phyloP scores from a whole-genome alignment of 495 filamentous ascomycete species.

The Podospora bellae-mahoneyi region DNA sequence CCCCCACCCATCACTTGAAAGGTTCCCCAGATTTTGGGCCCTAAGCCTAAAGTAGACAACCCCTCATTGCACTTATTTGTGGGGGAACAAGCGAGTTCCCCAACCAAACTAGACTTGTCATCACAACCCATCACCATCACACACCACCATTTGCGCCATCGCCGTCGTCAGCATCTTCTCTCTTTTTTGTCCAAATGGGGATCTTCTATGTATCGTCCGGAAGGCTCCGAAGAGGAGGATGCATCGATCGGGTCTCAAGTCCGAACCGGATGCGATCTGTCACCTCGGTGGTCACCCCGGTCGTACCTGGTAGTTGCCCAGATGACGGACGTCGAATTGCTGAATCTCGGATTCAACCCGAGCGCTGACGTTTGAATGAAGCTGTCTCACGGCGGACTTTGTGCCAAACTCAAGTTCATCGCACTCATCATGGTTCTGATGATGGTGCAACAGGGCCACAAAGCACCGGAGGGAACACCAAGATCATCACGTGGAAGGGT shows the following conservation, averaged over 20 bases:
- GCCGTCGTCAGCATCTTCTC: not conserved
- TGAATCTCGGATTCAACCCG: not conserved
- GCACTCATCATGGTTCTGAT: not conserved
- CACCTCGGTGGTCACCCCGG: too few relatives aligned
- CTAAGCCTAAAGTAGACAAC: not conserved
- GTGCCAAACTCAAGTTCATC: not conserved
- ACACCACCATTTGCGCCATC: not conserved
- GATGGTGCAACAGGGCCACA: not conserved
- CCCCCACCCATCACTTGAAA: not conserved
- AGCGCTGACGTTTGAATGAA: not conserved
- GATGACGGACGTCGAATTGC: too few relatives aligned
- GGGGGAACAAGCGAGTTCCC: not conserved
- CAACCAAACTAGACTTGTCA: not conserved
- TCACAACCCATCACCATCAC: too few relatives aligned
- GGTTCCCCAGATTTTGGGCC: not conserved
- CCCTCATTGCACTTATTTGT: not conserved
- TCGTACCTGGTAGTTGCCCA: too few relatives aligned
- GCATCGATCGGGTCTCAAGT: not conserved
- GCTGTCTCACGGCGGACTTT: not conserved
- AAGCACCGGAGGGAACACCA: not conserved
- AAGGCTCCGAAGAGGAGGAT: not conserved
- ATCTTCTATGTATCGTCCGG: not conserved
- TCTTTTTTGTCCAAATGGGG: not conserved
- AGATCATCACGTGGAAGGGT: constrained; percentile 9
- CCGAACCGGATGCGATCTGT: not conserved